Conservation (phyloP, 1,139 yeast species). For the Protomyces pachydermus region DNA sequence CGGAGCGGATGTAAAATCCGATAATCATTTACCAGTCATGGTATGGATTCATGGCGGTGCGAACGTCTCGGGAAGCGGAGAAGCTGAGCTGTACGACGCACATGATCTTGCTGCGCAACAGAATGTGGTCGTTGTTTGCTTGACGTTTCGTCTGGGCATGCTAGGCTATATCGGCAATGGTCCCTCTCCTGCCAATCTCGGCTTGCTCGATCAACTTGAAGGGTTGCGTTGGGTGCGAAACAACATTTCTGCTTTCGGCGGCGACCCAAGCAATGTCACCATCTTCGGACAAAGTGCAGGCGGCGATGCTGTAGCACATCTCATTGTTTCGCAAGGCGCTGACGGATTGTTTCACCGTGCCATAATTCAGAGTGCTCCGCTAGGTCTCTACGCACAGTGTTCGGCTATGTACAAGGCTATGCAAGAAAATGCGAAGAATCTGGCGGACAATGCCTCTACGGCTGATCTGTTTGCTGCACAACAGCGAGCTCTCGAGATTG, state of each 20-base stretch:
- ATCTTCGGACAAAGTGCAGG: neutral
- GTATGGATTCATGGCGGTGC: slow-evolving; percentile 4
- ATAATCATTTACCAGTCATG: neutral
- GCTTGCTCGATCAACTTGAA: slow-evolving; percentile 38
- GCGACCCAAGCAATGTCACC: slow-evolving; percentile 37
- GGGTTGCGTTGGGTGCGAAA: slow-evolving; percentile 42
- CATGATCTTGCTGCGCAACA: neutral
- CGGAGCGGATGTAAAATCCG: neutral
- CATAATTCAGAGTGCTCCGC: slow-evolving; percentile 6
- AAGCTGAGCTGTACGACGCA: neutral
- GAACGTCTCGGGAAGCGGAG: neutral
- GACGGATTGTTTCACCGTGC: neutral
- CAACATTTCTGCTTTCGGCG: slow-evolving; percentile 41
- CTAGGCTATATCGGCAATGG: neutral
- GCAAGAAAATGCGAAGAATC: neutral
- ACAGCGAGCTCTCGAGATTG: neutral
- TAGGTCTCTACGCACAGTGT: neutral
- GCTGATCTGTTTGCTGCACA: neutral
- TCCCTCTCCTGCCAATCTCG: slow-evolving; percentile 35
- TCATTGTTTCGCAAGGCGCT: neutral
- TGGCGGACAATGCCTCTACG: neutral
- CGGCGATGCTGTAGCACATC: neutral
- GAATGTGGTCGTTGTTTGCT: no score
- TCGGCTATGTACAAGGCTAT: neutral
- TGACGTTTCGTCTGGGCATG: neutral